Evolutionary conservation across 2,329 filamentous ascomycete genomes (phyloP).

Genomic region (Aspergillus eucalypticola): DNA sequence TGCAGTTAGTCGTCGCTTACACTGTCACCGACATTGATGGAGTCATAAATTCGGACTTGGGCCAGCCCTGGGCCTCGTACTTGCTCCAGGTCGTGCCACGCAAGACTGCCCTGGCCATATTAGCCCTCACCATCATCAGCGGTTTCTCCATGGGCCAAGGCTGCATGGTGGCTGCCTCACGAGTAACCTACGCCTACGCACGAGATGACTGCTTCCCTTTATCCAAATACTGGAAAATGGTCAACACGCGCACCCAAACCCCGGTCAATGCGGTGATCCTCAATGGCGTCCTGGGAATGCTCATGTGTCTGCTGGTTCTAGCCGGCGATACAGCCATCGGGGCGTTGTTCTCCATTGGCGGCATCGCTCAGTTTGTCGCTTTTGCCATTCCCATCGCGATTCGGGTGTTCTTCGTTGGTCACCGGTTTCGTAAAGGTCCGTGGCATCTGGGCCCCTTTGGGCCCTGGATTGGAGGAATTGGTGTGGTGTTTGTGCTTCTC

Average conservation of each 20-base stretch:
- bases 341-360: conserved; percentile 70
- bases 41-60: conserved; percentile 62
- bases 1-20: conserved; percentile 73
- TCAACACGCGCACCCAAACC: conserved; percentile 63
- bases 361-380: conserved; percentile 65
- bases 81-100: conserved; percentile 65
- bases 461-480: conserved; percentile 57
- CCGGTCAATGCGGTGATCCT: conserved; percentile 72
- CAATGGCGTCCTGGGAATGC: conserved; percentile 60
- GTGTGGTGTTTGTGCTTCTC: conserved; percentile 61
- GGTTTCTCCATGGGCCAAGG: conserved; percentile 73
- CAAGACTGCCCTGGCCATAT: conserved; percentile 62
- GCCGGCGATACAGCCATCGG: conserved; percentile 63
- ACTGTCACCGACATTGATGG: conserved; percentile 65
- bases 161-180: conserved; percentile 67
- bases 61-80: conserved; percentile 71
- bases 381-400: conserved; percentile 48
- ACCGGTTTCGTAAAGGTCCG: conserved; percentile 65
- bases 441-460: conserved; percentile 67
- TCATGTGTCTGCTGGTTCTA: conserved; percentile 65
- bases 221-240: conserved; percentile 58
- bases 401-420: conserved; percentile 55
- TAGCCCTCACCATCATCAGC: conserved; percentile 67
- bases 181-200: conserved; percentile 72
- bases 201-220: conserved; percentile 70